phyloP scores from a whole-genome alignment of 2,329 filamentous ascomycete genomes.

The Pestalotiopsis sp. region DNA sequence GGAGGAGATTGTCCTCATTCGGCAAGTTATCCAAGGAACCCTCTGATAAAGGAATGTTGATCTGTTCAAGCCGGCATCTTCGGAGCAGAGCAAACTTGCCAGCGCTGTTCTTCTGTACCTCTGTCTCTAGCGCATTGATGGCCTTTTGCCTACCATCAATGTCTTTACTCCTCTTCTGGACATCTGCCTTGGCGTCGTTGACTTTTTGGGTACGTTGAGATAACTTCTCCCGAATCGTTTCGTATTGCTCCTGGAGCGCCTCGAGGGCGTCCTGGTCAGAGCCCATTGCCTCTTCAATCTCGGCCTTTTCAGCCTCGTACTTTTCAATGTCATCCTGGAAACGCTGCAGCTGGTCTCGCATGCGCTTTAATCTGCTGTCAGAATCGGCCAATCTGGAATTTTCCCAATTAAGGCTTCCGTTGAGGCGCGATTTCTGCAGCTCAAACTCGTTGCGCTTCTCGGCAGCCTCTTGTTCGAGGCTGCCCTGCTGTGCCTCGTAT shows the following conservation, averaged over 20 bases:
- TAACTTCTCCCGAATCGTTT: slow-evolving; percentile 67
- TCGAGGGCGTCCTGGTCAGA: slow-evolving; percentile 76
- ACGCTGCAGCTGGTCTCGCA: slow-evolving; percentile 66
- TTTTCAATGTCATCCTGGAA: slow-evolving; percentile 69
- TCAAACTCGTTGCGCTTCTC: slow-evolving; percentile 86
- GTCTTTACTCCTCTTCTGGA: slow-evolving; percentile 81
- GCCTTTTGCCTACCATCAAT: slow-evolving; percentile 74
- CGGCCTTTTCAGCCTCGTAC: slow-evolving; percentile 71
- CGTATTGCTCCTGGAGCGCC: slow-evolving; percentile 69
- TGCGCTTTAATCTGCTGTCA: slow-evolving; percentile 65
- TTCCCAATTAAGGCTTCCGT: slow-evolving; percentile 61
- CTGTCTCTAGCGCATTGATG: slow-evolving; percentile 77
- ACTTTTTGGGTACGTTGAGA: slow-evolving; percentile 73
- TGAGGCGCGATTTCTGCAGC: slow-evolving; percentile 76
- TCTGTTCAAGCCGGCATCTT: slow-evolving; percentile 90
- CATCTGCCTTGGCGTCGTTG: slow-evolving; percentile 73
- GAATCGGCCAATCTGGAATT: slow-evolving; percentile 54
- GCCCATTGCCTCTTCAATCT: slow-evolving; percentile 72
- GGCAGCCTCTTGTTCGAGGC: slow-evolving; percentile 83
- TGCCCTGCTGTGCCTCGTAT: slow-evolving; percentile 92
- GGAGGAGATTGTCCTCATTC: slow-evolving; percentile 78
- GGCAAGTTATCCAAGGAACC: slow-evolving; percentile 84
- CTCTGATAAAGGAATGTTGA: slow-evolving; percentile 75
- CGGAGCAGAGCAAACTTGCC: slow-evolving; percentile 82
- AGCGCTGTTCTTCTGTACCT: slow-evolving; percentile 82